Evolutionary conservation across 805 yeast genomes (phyloP).

Genomic region (Starmerella cellae): DNA sequence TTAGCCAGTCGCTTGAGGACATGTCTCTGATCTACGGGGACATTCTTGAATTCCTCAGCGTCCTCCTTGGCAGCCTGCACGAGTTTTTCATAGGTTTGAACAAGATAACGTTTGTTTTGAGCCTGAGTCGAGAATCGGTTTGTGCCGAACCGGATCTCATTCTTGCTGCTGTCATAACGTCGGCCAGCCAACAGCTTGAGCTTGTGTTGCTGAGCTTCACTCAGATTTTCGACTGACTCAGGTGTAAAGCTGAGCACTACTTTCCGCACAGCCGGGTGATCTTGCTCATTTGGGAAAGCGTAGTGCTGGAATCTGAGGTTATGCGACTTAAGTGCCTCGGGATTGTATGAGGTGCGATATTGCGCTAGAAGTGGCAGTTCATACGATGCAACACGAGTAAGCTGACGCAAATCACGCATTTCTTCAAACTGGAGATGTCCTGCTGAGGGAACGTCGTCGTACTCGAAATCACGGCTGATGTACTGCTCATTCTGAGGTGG

Average conservation of each 20-base stretch:
- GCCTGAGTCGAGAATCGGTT: constrained; percentile 61
- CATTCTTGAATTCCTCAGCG: constrained; percentile 52
- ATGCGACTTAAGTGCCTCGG: constrained; percentile 26
- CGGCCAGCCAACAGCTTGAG: constrained; percentile 66
- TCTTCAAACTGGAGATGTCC: constrained; percentile 63
- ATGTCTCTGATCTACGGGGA: constrained; percentile 74
- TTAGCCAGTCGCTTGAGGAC: constrained; percentile 30
- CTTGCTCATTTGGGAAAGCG: constrained; percentile 61
- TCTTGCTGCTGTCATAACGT: constrained; percentile 52
- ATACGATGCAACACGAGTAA: constrained; percentile 74
- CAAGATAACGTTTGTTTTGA: constrained; percentile 68
- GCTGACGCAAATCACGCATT: constrained; percentile 61
- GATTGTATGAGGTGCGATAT: constrained; percentile 55
- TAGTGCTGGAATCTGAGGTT: constrained; percentile 52
- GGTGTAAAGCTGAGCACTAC: constrained; percentile 50
- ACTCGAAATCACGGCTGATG: constrained; percentile 31
- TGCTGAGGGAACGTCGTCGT: constrained; percentile 51
- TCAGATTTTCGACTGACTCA: constrained; percentile 29
- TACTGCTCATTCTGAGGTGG: constrained; percentile 19
- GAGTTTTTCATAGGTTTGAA: constrained; percentile 48
- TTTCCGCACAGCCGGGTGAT: constrained; percentile 47
- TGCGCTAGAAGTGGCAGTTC: constrained; percentile 78
- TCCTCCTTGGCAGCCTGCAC: constrained; percentile 51
- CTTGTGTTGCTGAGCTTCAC: constrained; percentile 48
- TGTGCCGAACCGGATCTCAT: constrained; percentile 50